Evolutionary conservation across 371 early-diverging fungal species (phyloP).

Genomic region (Rhizomucor pusillus): DNA sequence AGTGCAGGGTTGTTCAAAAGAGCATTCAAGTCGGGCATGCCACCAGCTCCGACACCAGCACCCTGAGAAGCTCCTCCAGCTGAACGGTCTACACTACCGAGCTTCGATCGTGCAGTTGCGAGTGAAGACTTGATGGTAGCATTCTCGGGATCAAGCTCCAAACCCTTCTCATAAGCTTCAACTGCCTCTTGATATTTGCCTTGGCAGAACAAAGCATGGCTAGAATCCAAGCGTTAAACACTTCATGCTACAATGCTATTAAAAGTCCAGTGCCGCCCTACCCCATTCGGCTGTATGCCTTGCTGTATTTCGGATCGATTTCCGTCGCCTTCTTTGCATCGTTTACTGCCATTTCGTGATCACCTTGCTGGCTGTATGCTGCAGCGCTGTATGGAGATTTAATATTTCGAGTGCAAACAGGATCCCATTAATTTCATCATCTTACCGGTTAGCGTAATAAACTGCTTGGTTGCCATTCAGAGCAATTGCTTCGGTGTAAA

Average conservation of each 20-base stretch:
- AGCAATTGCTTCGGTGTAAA: slow-evolving; percentile 90
- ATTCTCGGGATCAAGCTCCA: slow-evolving; percentile 88
- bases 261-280: slow-evolving; percentile 24
- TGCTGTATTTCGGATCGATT: slow-evolving; percentile 85
- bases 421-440: not conserved
- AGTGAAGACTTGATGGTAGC: slow-evolving; percentile 63
- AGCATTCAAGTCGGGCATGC: slow-evolving; percentile 57
- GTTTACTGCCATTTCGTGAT: slow-evolving; percentile 83
- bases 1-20: slow-evolving; percentile 89
- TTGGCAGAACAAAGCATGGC: slow-evolving; percentile 88
- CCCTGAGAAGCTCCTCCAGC: slow-evolving; percentile 30
- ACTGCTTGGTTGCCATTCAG: slow-evolving; percentile 83
- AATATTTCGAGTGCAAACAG: not conserved
- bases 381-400: slow-evolving; percentile 69
- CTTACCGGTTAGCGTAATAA: slow-evolving; percentile 91
- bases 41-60: slow-evolving; percentile 52
- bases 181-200: slow-evolving; percentile 81
- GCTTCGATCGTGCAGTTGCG: slow-evolving; percentile 59
- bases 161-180: slow-evolving; percentile 89
- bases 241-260: not conserved
- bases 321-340: slow-evolving; percentile 85
- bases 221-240: slow-evolving; percentile 15
- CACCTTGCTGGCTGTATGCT: slow-evolving; percentile 86
- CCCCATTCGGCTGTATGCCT: slow-evolving; percentile 94
- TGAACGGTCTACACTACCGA: slow-evolving; percentile 30